phyloP scores from a whole-genome alignment of 2,329 filamentous ascomycete genomes.

The Chaetomium globosum region DNA sequence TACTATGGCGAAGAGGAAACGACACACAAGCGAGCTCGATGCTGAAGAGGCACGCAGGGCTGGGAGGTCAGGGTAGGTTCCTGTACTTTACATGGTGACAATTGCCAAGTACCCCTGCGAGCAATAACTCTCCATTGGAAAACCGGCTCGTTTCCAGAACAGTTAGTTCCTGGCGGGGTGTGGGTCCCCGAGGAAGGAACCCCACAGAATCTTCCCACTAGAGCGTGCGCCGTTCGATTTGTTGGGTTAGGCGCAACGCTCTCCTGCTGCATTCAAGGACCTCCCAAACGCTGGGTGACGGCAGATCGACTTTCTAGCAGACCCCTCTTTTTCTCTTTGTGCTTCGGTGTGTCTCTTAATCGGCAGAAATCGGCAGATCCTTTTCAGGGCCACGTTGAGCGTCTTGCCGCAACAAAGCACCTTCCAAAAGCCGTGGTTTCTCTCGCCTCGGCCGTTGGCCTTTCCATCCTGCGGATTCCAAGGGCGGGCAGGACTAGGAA shows the following conservation, averaged over 20 bases:
- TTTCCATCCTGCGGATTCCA: not conserved
- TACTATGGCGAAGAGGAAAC: constrained; percentile 17
- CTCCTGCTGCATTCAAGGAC: constrained; percentile 7
- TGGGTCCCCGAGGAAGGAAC: constrained; percentile 14
- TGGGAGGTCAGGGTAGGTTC: constrained; percentile 27
- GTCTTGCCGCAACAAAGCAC: not conserved
- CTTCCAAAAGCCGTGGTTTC: not conserved
- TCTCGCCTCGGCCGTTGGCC: not conserved
- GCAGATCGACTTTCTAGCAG: constrained; percentile 11
- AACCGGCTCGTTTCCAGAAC: constrained; percentile 35
- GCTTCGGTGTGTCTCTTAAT: not conserved
- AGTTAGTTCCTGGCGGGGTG: constrained; percentile 30
- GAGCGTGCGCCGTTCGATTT: constrained; percentile 7
- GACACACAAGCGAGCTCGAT: constrained; percentile 20
- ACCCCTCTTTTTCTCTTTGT: constrained; percentile 1
- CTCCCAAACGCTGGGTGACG: not conserved
- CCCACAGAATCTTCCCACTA: constrained; percentile 19
- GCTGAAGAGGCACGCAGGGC: constrained; percentile 26
- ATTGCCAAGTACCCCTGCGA: constrained; percentile 32
- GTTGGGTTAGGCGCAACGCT: constrained; percentile 20
- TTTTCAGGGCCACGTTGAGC: constrained; percentile 3
- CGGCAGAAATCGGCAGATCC: constrained; percentile 3
- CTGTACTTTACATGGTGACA: constrained; percentile 26
- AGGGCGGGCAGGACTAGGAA: not conserved
- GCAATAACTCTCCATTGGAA: constrained; percentile 26